Evolutionary conservation across 2,329 filamentous ascomycete species (phyloP), one percentile per base, ranked within the genome.

Genomic region (Cladosporium sphaerospermum): DNA sequence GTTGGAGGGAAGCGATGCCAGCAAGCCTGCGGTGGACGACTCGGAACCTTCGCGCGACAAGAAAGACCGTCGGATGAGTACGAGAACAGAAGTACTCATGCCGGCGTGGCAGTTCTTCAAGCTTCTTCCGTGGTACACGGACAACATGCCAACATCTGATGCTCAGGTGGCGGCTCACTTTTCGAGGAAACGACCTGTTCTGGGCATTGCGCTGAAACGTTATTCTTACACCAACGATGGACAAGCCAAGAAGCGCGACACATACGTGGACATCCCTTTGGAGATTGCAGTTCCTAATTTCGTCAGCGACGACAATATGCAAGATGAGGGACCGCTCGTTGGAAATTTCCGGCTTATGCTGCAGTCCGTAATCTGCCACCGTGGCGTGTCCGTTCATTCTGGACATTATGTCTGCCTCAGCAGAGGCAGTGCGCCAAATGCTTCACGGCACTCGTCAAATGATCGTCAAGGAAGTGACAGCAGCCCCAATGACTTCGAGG

Each of bases 81-180:
- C 64, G 9, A 61, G 79, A 58, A 96, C 92, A 65, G 91, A 95
- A 62, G 87, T 97, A 11, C 85, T 92, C 54, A 96, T 97, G 75
- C 92, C 92, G 36, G 93, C 93, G 2, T 97, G 91, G 90, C 92
- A 96, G 64, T 96, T 97, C 65, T 97, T 96, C 72, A 89, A 88
- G 64, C 75, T 97, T 23, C 89, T 96, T 62, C 91, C 91, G 28
- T 96, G 91, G 91, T 90, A 95, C 66, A 89, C 89, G 1, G 77
- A 84, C 60, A 81, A 83, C 52, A 75, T 77, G 13, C 79, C 80
- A 6, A 78, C 72, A 23, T 80, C 78, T 56, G 88, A 96, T 65
- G 79, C 83, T 2, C 89, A 96, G 63, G 87, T 96, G 9, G 89
- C 88, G n/a, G 82, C 84, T 49, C 91, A 96, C 65, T 95, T 97